Conservation (phyloP, 768 basidiomycete species). For the Tephrocybe sp. region DNA sequence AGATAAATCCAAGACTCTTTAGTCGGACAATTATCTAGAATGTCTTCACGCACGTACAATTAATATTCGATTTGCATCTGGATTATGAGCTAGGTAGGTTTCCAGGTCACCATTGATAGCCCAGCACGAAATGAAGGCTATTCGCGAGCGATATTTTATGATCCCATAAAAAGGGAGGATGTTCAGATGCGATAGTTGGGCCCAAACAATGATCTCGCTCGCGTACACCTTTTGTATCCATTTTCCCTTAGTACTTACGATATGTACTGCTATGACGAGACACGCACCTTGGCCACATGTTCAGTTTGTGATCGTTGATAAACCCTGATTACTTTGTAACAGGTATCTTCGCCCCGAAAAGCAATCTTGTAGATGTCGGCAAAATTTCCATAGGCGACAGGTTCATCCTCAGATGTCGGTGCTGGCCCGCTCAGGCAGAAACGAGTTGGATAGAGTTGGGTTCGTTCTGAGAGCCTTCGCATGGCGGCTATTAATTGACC, state of each 20-base stretch:
- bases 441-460: slow-evolving; percentile 1
- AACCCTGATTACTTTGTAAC: slow-evolving; percentile 8
- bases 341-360: neutral
- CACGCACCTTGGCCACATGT: slow-evolving; percentile 2
- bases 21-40: neutral
- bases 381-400: slow-evolving; percentile 2
- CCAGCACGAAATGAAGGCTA: slow-evolving; percentile 35
- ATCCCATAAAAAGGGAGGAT: slow-evolving; percentile 30
- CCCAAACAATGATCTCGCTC: slow-evolving; percentile 17
- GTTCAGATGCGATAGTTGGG: slow-evolving; percentile 29
- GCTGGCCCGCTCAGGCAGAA: slow-evolving; percentile 1
- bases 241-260: neutral
- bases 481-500: slow-evolving; percentile 8
- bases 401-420: neutral
- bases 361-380: slow-evolving; percentile 3
- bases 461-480: slow-evolving; percentile 2
- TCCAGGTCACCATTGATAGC: slow-evolving; percentile 22
- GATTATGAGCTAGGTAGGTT: slow-evolving; percentile 25
- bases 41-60: slow-evolving; percentile 30
- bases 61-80: slow-evolving; percentile 21
- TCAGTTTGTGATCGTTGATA: neutral
- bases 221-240: slow-evolving; percentile 11
- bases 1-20: neutral
- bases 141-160: slow-evolving; percentile 18
- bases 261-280: neutral